A percentile compares a stretch with the other conserved stretches of the same genome.
phyloP scores from a whole-genome alignment of 305 asterid species.

The Petunia hybrid region DNA sequence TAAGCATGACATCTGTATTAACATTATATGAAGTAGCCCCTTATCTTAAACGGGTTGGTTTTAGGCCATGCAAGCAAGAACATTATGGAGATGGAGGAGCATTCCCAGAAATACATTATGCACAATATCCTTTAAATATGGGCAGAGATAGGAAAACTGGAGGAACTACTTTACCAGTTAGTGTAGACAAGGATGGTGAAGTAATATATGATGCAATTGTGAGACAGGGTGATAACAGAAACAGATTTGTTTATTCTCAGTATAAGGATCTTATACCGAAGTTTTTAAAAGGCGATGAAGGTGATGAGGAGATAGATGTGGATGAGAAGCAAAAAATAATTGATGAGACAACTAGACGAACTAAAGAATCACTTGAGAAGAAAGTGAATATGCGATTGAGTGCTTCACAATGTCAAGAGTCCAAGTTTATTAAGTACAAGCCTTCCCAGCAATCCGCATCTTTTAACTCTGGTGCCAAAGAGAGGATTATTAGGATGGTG shows the following conservation, averaged over 20 bases:
- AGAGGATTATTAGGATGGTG: slow-evolving; percentile 81
- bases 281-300: slow-evolving; percentile 60
- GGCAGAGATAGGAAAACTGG: slow-evolving; percentile 65
- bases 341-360: slow-evolving; percentile 66
- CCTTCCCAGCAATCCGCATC: too few species aligned
- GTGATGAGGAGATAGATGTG: slow-evolving; percentile 65
- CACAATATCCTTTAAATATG: slow-evolving; percentile 79
- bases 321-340: slow-evolving; percentile 79
- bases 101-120: slow-evolving; percentile 73
- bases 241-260: slow-evolving; percentile 73
- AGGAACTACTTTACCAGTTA: slow-evolving; percentile 63
- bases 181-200: slow-evolving; percentile 72
- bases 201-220: slow-evolving; percentile 73
- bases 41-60: slow-evolving; percentile 66
- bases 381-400: slow-evolving; percentile 78
- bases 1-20: too few species aligned
- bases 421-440: slow-evolving; percentile 78
- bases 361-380: slow-evolving; percentile 80
- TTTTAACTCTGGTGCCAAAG: too few species aligned
- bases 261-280: slow-evolving; percentile 72
- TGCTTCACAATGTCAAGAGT: slow-evolving; percentile 72
- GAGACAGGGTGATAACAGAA: slow-evolving; percentile 72
- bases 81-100: slow-evolving; percentile 88
- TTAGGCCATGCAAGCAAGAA: slow-evolving; percentile 69
- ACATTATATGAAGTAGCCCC: too few species aligned